Percentiles rank a stretch among this genome's conserved stretches.
Conservation (phyloP, 306 rosid species). For the Cucumis hystrix region DNA sequence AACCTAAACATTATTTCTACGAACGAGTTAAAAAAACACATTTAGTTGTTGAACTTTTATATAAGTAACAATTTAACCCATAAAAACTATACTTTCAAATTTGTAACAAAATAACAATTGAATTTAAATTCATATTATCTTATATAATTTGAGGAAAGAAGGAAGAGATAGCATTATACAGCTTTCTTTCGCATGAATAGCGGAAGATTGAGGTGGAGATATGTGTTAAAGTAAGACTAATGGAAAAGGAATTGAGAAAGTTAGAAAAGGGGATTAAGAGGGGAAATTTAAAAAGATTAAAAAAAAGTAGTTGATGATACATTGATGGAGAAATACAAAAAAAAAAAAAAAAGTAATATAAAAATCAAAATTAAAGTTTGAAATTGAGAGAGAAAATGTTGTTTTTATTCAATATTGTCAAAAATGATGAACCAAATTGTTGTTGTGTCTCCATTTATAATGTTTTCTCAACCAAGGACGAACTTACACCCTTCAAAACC, state of each 20-base stretch:
- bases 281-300: too few relatives aligned
- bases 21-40: too few relatives aligned
- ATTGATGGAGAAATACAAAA: background rate
- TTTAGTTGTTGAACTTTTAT: too few relatives aligned
- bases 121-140: too few relatives aligned
- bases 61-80: too few relatives aligned
- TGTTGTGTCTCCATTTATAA: background rate
- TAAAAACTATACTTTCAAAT: too few relatives aligned
- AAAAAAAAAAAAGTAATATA: background rate
- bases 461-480: background rate
- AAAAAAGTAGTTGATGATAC: background rate
- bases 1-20: too few relatives aligned
- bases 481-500: conserved; percentile 31
- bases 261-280: background rate
- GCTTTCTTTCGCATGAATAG: background rate
- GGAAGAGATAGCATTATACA: too few relatives aligned
- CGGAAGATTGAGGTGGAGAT: background rate
- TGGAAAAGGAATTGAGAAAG: background rate
- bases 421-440: background rate
- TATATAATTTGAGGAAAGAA: too few relatives aligned
- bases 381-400: conserved; percentile 2
- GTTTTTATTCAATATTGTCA: conserved; percentile 2
- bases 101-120: too few relatives aligned
- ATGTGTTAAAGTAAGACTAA: background rate
- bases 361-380: background rate